phyloP scores from a whole-genome alignment of 305 asterid genomes.

The Fraxinus paxiana region DNA sequence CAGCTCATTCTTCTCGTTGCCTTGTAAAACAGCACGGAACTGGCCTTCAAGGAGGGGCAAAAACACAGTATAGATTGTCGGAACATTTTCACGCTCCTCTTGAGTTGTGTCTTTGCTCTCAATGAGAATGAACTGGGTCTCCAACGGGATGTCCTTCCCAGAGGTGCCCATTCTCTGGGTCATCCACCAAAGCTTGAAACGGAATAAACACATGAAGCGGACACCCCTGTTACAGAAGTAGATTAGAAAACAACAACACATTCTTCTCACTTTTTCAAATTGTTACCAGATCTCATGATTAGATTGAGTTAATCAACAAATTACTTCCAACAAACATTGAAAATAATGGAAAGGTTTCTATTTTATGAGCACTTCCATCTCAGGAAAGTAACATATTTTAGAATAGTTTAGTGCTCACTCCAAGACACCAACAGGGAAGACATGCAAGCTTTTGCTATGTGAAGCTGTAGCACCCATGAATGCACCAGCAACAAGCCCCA shows the following conservation, averaged over 20 bases:
- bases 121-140: slow-evolving; percentile 91
- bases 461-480: slow-evolving; percentile 86
- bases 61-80: slow-evolving; percentile 65
- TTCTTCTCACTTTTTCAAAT: neutral
- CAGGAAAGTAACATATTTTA: neutral
- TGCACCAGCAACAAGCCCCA: slow-evolving; percentile 83
- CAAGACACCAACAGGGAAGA: slow-evolving; percentile 78
- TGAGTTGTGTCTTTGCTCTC: slow-evolving; percentile 73
- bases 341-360: neutral
- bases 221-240: slow-evolving; percentile 53
- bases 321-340: neutral
- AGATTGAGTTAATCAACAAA: neutral
- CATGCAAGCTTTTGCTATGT: slow-evolving; percentile 71
- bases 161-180: slow-evolving; percentile 93
- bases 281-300: neutral
- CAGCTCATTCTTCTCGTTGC: slow-evolving; percentile 72
- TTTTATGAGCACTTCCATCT: neutral
- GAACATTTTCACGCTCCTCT: slow-evolving; percentile 51
- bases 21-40: slow-evolving; percentile 95
- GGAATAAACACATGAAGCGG: slow-evolving; percentile 89
- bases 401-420: slow-evolving; percentile 49
- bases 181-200: slow-evolving; percentile 99
- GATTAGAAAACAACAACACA: neutral
- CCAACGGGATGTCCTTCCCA: slow-evolving; percentile 84
- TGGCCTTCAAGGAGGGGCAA: slow-evolving; percentile 91